Evolutionary conservation across 371 early-diverging fungal species (phyloP).

Genomic region (Apophysomyces elegans): DNA sequence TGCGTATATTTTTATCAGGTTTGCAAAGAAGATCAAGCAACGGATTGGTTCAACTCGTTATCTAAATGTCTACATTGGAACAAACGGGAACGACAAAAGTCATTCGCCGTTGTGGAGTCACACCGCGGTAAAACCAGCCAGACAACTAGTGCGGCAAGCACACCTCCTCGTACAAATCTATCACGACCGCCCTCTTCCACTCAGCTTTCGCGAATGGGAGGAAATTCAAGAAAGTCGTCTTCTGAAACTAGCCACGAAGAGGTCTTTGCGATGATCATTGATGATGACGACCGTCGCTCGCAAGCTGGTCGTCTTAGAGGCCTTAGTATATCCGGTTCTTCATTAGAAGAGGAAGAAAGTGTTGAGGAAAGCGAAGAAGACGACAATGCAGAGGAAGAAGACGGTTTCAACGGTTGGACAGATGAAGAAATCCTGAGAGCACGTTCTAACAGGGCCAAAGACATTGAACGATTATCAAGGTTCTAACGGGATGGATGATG

Average conservation of each 20-base stretch:
- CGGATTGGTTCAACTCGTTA: slow-evolving; percentile 85
- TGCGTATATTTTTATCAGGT: slow-evolving; percentile 38
- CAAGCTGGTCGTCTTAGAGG: not conserved
- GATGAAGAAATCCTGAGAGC: slow-evolving; percentile 48
- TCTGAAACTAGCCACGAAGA: slow-evolving; percentile 38
- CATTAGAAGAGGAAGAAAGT: slow-evolving; percentile 17
- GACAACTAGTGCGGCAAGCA: not conserved
- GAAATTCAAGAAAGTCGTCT: slow-evolving; percentile 7
- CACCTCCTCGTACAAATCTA: not conserved
- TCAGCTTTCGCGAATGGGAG: slow-evolving; percentile 13
- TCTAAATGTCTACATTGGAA: slow-evolving; percentile 86
- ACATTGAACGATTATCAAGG: slow-evolving; percentile 22
- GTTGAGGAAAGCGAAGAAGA: slow-evolving; percentile 23
- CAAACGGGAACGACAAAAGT: slow-evolving; percentile 76
- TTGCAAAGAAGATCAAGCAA: slow-evolving; percentile 75
- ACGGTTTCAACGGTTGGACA: slow-evolving; percentile 46
- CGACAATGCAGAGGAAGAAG: slow-evolving; percentile 26
- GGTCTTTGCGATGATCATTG: slow-evolving; percentile 50
- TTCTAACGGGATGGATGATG: not conserved
- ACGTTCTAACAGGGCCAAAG: slow-evolving; percentile 25
- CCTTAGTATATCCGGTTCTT: slow-evolving; percentile 8
- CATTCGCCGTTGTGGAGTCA: slow-evolving; percentile 58
- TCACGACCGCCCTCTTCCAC: slow-evolving; percentile 9
- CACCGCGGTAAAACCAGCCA: slow-evolving; percentile 11
- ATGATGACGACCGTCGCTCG: slow-evolving; percentile 28